Percentiles rank a stretch among this genome's conserved stretches.
Conservation (phyloP, 371 early-diverging fungal genomes). For the Actinomortierella ambigua region DNA sequence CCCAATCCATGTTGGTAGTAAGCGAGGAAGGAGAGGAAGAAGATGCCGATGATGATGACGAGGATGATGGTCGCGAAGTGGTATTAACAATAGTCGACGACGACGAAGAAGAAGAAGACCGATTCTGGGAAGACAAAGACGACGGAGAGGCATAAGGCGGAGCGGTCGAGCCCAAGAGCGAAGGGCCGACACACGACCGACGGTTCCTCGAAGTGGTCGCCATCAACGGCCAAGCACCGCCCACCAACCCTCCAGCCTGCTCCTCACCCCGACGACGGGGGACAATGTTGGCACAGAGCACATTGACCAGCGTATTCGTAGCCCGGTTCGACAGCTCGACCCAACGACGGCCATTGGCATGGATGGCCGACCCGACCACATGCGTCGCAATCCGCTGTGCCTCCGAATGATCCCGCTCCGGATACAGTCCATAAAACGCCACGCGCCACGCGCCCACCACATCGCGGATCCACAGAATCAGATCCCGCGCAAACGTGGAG, state of each 20-base stretch:
- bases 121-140: too few relatives aligned
- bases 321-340: slow-evolving; percentile 45
- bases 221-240: slow-evolving; percentile 47
- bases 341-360: slow-evolving; percentile 45
- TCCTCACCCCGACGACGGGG: slow-evolving; percentile 44
- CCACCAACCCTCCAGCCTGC: slow-evolving; percentile 42
- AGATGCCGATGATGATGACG: too few relatives aligned
- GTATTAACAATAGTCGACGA: too few relatives aligned
- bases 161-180: slow-evolving; percentile 43
- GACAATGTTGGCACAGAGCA: slow-evolving; percentile 45
- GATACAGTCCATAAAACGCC: slow-evolving; percentile 37
- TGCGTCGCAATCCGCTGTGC: slow-evolving; percentile 45
- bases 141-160: slow-evolving; percentile 10
- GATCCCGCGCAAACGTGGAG: slow-evolving; percentile 45
- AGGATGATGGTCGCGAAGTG: too few relatives aligned
- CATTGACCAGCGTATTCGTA: slow-evolving; percentile 45
- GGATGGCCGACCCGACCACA: slow-evolving; percentile 45
- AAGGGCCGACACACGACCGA: slow-evolving; percentile 27
- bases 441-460: slow-evolving; percentile 46
- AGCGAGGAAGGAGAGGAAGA: too few relatives aligned
- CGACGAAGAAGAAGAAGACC: too few relatives aligned
- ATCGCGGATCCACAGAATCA: slow-evolving; percentile 48
- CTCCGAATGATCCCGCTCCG: slow-evolving; percentile 39
- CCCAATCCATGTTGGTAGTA: too few relatives aligned
- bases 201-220: slow-evolving; percentile 31